A percentile compares a stretch with the other conserved stretches of the same genome.
Evolutionary conservation across 345 rosid species (phyloP).

Genomic region (Theobroma cacao): DNA sequence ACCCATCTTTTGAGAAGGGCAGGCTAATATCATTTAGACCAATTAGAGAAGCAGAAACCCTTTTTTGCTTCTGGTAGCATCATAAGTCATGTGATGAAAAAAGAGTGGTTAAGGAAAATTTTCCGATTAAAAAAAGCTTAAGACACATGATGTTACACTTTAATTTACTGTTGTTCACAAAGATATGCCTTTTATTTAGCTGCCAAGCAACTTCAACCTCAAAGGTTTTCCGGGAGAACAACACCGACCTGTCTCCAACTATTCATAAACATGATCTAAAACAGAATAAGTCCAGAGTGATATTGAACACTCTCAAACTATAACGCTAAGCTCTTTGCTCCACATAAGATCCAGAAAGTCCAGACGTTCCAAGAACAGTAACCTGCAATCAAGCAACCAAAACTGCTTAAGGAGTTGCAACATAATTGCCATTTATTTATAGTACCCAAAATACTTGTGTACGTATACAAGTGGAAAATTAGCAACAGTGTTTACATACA

Average conservation of each 20-base stretch:
- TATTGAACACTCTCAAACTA: background rate
- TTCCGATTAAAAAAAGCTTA: background rate
- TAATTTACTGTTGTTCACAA: conserved; percentile 2
- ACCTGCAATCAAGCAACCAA: conserved; percentile 45
- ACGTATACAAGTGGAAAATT: background rate
- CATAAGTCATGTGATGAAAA: background rate
- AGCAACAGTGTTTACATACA: background rate
- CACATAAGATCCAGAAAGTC: conserved; percentile 86
- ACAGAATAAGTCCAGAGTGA: background rate
- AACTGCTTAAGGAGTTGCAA: background rate
- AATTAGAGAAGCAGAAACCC: background rate
- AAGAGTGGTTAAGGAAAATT: background rate
- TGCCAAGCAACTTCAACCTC: conserved; percentile 12
- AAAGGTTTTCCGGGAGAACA: conserved; percentile 6
- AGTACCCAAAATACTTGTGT: background rate
- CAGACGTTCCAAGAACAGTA: conserved; percentile 87
- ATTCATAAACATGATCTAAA: conserved; percentile 8
- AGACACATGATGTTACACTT: conserved; percentile 3
- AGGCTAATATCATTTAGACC: background rate
- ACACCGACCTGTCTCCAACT: background rate
- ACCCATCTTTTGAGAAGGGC: background rate
- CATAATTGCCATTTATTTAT: background rate
- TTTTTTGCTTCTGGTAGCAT: background rate
- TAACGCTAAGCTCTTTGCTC: conserved; percentile 62
- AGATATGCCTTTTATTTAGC: conserved; percentile 21